Evolutionary conservation across 352 stramenopile genomes (phyloP), one percentile per base, ranked within the genome.

Genomic region (Phytopythium mirpurense): DNA sequence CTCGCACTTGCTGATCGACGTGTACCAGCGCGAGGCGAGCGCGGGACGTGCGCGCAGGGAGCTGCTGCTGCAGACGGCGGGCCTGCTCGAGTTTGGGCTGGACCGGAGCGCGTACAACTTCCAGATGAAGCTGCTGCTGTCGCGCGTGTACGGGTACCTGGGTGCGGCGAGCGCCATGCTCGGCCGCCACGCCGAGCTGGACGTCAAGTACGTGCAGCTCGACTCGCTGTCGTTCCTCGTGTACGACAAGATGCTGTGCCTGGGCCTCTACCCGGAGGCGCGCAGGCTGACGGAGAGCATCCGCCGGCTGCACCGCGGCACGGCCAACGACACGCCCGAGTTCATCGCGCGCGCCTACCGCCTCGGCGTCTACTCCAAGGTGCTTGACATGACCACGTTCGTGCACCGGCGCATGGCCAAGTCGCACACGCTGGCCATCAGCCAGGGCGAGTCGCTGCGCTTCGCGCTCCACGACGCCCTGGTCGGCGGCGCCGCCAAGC

Each of bases 61-160:
- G 18, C 51, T 86, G 29, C 59, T 95, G 3, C 45, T 88, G 23
- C 69, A 79, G 15, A 70, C 77, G 0, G 80, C 78, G 29, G 65
- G 65, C 31, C 57, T 90, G 41, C 60, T 95, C 0, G 84, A 95
- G 59, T 84, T 81, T 38, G 84, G 78, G 0, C 51, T 95, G n/a
- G 71, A 72, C 31, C 80, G 85, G 45, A 95, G 84, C 50, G 69
- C 77, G 27, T 95, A 92, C 74, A 95, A 95, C 55, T 95, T 95
- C 60, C 84, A 95, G 67, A 93, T 95, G 82, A 93, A 93, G 66
- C 67, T 95, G n/a, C 59, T 93, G 12, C 65, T 95, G 31, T 85
- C 70, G 24, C 84, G 78, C 21, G 64, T 95, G 26, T 95, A 95
- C 57, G 77, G 63, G 10, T 88, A 86, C 37, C 49, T 95, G 19